Evolutionary conservation across 305 asterid genomes (phyloP), one percentile per base, ranked within the genome.

Genomic region (Fraxinus baroniana): DNA sequence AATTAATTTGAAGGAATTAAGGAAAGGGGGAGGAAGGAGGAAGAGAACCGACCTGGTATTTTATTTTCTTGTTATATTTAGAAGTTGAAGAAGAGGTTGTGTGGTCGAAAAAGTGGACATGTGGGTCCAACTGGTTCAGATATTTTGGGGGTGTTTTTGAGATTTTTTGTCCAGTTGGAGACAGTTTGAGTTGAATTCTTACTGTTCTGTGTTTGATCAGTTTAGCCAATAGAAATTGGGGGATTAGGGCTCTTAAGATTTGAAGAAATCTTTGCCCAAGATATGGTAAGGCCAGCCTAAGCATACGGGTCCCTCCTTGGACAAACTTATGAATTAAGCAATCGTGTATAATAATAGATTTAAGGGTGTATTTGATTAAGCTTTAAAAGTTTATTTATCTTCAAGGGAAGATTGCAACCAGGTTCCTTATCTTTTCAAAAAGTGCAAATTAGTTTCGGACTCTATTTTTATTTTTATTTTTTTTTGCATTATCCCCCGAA

Each of bases 101-200:
- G 80, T 77, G 72, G 76, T 24, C 80, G 62, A 71, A 37, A 32
- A 30, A 75, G 83, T 80, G 52, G 79, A 71, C 76, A 64, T 3
- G 73, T 87, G 90, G 89, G 94, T 89, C 55, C 85, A 66, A n/a
- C 0, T 36, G 7, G 87, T 22, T 0, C 70, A 87, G 84, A 86
- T 86, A 86, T 84, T 85, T 83, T 66, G 17, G 3, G 57, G 18
- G 64, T 52, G 64, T 46, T 46, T 46, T 46, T n/a, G 64, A 52
- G 64, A 52, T n/a, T 17, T 52, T 52, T 3, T 13, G 70, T 60
- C 70, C 70, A 55, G 66, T 8, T 39, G 46, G 68, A 20, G 9
- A 13, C 9, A n/a, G 24, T 57, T 57, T 62, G 49, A 39, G 7
- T 44, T 66, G 81, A 26, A 46, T 49, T 60, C 46, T 39, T 9